Conservation (phyloP, 2,329 filamentous ascomycete genomes). For the Phyllosticta ampelicida region DNA sequence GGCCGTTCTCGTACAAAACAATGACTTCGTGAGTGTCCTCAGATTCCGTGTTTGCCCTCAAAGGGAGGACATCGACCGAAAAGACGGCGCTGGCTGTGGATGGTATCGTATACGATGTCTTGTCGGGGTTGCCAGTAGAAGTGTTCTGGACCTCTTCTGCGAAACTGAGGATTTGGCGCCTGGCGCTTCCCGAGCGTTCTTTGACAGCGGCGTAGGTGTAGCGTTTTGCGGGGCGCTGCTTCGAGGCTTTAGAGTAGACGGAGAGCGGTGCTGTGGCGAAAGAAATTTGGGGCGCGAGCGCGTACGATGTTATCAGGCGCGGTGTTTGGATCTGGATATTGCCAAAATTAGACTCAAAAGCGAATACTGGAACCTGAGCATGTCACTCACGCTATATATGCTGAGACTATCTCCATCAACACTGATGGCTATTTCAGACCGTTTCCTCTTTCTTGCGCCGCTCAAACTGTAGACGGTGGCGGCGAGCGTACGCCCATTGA, state of each 20-base stretch:
- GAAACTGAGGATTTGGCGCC: conserved; percentile 44
- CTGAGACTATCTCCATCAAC: conserved; percentile 52
- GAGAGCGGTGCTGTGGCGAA: conserved; percentile 50
- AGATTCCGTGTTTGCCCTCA: conserved; percentile 14
- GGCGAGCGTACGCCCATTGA: conserved; percentile 34
- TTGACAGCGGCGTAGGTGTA: conserved; percentile 46
- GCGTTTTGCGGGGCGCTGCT: conserved; percentile 35
- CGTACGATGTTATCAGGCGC: conserved; percentile 49
- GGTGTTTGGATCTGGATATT: conserved; percentile 46
- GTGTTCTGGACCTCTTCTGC: conserved; percentile 36
- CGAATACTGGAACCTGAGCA: conserved; percentile 6
- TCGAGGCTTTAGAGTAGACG: conserved; percentile 40
- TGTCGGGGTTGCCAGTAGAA: conserved; percentile 22
- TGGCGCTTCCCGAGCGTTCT: conserved; percentile 35
- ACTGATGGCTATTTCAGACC: conserved; percentile 49
- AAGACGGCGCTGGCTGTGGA: conserved; percentile 17
- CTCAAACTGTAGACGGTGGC: conserved; percentile 43
- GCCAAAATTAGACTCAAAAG: conserved; percentile 12
- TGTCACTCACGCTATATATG: conserved; percentile 46
- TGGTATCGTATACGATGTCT: conserved; percentile 22
- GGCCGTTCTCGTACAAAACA: conserved; percentile 49
- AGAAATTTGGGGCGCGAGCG: conserved; percentile 48
- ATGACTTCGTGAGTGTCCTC: conserved; percentile 38
- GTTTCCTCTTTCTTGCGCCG: conserved; percentile 48
- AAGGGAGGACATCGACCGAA: conserved; percentile 23